Evolutionary conservation across 2,329 filamentous ascomycete genomes (phyloP), one percentile per base, ranked within the genome.

Genomic region (Dryadomyces sulphureus): DNA sequence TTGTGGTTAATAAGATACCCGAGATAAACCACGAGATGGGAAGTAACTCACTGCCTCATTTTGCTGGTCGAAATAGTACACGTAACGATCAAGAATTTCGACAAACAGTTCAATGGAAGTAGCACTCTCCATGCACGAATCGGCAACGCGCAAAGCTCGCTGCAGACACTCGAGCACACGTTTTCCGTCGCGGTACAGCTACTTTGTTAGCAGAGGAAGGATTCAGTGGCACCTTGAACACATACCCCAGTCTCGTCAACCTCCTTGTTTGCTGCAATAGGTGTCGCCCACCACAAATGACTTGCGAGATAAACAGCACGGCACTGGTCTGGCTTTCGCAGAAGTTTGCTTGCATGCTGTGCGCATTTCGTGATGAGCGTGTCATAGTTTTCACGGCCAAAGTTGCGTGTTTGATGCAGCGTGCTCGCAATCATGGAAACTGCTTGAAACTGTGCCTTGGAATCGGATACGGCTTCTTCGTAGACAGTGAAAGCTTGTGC

Each of bases 11-110:
- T 27, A 7, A 8, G 11, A 38, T n/a, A 19, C n/a, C 34, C n/a
- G 17, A 24, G 7, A 32, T 17, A 41, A 25, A 7, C 22, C 32
- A 20, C 19, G n/a, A 35, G 16, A 20, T 24, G 20, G 11, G 16
- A 14, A 12, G 12, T 1, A 2, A 59, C 72, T 58, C 61, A 77
- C 92, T 54, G 89, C 89, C 66, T 98, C 92, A 64, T 98, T 98
- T 60, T 94, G 87, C 63, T 98, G 90, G 63, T 98, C 92, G 67
- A 95, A 98, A 68, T 96, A 98, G 64, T 98, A 98, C 45, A 96
- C 89, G 61, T 98, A 98, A 63, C 92, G 80, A 63, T 98, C 95
- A 47, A 98, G 69, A 52, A 98, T 98, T 66, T 98, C 92, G 48
- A 98, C 90, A 64, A 98, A 98, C 42, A 98, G 74, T 65, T 98